These are phyloP conservation scores for Astragalus membranaceus DNA, from an alignment of 306 rosid species.

Conservation along the genomic window DNA sequence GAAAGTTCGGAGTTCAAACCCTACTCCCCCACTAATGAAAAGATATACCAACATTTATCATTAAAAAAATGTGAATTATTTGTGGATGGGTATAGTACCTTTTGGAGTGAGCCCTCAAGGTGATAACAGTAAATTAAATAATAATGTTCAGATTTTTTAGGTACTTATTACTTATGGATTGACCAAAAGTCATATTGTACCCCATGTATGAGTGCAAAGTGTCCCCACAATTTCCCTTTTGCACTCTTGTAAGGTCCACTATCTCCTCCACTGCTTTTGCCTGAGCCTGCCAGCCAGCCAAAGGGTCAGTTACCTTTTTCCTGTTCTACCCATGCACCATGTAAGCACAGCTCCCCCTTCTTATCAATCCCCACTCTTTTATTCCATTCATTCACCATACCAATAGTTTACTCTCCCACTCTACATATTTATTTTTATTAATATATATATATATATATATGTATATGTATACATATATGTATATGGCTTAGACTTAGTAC, in stretches of 20 bases:
- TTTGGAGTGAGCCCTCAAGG: background rate
- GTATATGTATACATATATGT: background rate
- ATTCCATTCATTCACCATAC: conserved; percentile 37
- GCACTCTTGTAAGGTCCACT: conserved; percentile 26
- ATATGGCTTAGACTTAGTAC: background rate
- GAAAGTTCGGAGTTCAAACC: too few species aligned
- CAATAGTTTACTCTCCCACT: conserved; percentile 16
- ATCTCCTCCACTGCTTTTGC: background rate
- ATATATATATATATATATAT: background rate
- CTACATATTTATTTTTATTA: conserved; percentile 16
- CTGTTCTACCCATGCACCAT: conserved; percentile 28
- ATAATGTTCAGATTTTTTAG: conserved; percentile 1
- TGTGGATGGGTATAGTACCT: background rate
- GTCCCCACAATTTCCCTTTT: background rate
- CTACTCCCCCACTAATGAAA: too few species aligned
- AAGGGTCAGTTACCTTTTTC: conserved; percentile 19
- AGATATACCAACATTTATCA: too few species aligned
- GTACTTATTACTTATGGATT: conserved; percentile 13
- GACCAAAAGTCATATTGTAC: conserved; percentile 26
- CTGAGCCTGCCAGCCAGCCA: conserved; percentile 14
- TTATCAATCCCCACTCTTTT: conserved; percentile 5
- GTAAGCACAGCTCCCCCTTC: conserved; percentile 11
- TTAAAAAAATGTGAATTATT: too few species aligned
- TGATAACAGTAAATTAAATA: conserved; percentile 11
- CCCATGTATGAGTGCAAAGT: background rate